Evolutionary conservation across 495 filamentous ascomycete species (phyloP).

Genomic region (Hypoxylon fuscum): DNA sequence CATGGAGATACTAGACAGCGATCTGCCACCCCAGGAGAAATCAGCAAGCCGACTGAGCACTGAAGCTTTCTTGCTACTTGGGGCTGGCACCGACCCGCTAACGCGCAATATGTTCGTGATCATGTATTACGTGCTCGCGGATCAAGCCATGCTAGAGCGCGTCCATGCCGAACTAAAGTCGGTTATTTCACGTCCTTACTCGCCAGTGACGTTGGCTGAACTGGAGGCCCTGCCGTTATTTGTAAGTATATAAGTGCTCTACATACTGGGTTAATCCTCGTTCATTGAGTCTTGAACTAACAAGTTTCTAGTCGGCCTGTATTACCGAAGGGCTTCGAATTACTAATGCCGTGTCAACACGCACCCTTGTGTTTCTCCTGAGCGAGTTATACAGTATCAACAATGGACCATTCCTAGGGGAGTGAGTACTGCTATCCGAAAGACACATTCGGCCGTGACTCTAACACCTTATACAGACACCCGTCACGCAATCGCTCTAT

Average conservation of each 20-base stretch:
- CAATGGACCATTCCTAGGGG: conserved; percentile 12
- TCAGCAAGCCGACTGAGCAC: too few relatives aligned
- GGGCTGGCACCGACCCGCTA: too few relatives aligned
- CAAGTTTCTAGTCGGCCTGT: not conserved
- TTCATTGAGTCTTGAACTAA: not conserved
- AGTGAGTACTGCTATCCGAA: not conserved
- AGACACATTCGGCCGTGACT: not conserved
- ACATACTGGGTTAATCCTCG: not conserved
- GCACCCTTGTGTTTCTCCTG: conserved; percentile 4
- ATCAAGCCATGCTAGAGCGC: too few relatives aligned
- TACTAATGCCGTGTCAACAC: not conserved
- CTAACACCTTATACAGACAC: conserved; percentile 1
- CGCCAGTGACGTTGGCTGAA: conserved; percentile 5
- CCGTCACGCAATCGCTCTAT: conserved; percentile 12
- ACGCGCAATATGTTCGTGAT: too few relatives aligned
- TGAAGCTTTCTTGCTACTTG: too few relatives aligned
- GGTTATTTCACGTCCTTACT: too few relatives aligned
- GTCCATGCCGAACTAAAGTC: too few relatives aligned
- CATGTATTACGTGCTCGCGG: too few relatives aligned
- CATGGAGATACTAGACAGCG: too few relatives aligned
- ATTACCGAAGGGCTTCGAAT: conserved; percentile 10
- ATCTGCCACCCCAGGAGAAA: too few relatives aligned
- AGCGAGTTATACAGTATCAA: not conserved
- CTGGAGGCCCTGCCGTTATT: conserved; percentile 24
- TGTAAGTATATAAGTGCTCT: not conserved